phyloP scores from a whole-genome alignment of 2,329 filamentous ascomycete species.

The Xylaria sp. region DNA sequence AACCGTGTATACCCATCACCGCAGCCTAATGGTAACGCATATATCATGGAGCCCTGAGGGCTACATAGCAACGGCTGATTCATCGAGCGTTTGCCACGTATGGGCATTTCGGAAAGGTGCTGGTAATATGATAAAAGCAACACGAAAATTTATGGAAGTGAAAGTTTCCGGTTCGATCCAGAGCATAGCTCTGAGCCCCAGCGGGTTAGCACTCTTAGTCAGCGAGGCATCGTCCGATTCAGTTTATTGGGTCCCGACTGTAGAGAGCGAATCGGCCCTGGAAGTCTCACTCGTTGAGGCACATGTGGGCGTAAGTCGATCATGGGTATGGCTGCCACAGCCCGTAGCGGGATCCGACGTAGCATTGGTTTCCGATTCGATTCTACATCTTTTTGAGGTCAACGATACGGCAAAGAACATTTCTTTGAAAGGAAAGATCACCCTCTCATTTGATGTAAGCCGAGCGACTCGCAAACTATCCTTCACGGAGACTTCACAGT shows the following conservation, averaged over 20 bases:
- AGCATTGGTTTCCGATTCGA: slow-evolving; percentile 7
- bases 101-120: slow-evolving; percentile 1
- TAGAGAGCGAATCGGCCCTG: not conserved
- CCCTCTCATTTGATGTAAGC: slow-evolving; percentile 4
- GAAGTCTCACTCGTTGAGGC: not conserved
- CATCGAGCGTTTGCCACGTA: slow-evolving; percentile 13
- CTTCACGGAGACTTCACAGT: slow-evolving; percentile 9
- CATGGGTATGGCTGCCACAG: slow-evolving; percentile 21
- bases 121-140: slow-evolving; percentile 6
- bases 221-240: slow-evolving; percentile 7
- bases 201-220: slow-evolving; percentile 15
- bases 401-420: not conserved
- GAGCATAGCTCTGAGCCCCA: slow-evolving; percentile 7
- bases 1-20: slow-evolving; percentile 9
- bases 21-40: slow-evolving; percentile 8
- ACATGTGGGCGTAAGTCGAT: not conserved
- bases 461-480: not conserved
- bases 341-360: slow-evolving; percentile 6
- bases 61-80: slow-evolving; percentile 24
- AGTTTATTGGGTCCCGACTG: slow-evolving; percentile 14
- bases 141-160: slow-evolving; percentile 1
- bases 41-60: slow-evolving; percentile 18
- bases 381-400: not conserved
- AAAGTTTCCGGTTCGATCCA: slow-evolving; percentile 3
- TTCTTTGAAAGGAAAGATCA: slow-evolving; percentile 10